Conservation (phyloP, 768 basidiomycete genomes). For the Podaxis sp. region DNA sequence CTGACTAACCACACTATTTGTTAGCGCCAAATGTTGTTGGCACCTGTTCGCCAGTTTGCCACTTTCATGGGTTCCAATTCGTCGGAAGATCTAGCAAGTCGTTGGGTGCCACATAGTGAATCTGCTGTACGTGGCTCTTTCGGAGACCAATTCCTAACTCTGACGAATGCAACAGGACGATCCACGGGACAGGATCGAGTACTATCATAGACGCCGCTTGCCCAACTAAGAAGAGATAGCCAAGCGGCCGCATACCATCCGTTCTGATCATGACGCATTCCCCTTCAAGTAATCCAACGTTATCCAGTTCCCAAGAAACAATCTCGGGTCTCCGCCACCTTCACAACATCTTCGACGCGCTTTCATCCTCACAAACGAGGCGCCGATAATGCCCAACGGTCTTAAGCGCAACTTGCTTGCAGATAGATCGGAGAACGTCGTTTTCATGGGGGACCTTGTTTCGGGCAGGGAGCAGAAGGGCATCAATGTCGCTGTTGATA, state of each 20-base stretch:
- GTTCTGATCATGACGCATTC: conserved; percentile 29
- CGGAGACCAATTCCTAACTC: neutral
- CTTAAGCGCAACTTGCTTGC: conserved; percentile 34
- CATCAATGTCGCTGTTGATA: conserved; percentile 56
- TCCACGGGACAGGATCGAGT: conserved; percentile 19
- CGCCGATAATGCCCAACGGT: conserved; percentile 40
- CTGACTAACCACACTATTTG: too few relatives aligned
- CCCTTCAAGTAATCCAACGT: neutral
- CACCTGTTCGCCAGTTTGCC: too few relatives aligned
- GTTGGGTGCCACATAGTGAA: conserved; percentile 31
- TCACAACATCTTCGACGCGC: conserved; percentile 26
- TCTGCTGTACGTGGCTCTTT: neutral
- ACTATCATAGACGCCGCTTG: conserved; percentile 44
- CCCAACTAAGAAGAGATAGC: conserved; percentile 44
- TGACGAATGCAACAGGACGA: conserved; percentile 3
- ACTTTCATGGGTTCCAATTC: conserved; percentile 53
- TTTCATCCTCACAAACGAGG: conserved; percentile 53
- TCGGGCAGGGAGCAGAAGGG: conserved; percentile 46
- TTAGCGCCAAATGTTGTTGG: too few relatives aligned
- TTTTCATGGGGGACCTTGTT: conserved; percentile 31
- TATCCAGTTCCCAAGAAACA: neutral
- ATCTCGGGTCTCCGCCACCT: neutral
- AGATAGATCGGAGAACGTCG: conserved; percentile 54
- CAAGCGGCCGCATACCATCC: conserved; percentile 31
- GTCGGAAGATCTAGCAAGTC: conserved; percentile 38